Conservation (phyloP, 1,284 basidiomycete species). For the Leucoagaricus sp. region DNA sequence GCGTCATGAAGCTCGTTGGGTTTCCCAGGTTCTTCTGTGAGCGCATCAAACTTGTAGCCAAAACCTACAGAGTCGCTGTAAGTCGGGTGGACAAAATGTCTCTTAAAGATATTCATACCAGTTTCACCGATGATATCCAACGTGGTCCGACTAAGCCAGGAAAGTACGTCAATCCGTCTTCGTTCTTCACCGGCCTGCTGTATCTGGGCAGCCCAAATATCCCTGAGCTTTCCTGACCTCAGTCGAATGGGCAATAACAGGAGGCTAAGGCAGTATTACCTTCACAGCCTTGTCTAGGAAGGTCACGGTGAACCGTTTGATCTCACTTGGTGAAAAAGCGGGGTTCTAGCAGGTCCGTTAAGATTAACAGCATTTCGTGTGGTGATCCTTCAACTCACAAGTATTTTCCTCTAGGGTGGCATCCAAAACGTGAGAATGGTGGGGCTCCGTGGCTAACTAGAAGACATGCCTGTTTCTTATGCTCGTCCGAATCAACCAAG, state of each 20-base stretch:
- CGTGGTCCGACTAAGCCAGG: constrained; percentile 58
- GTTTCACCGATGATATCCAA: constrained; percentile 72
- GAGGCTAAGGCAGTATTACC: constrained; percentile 29
- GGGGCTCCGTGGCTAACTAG: background rate
- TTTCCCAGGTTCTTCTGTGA: constrained; percentile 32
- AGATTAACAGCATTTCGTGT: background rate
- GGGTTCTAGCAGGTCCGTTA: constrained; percentile 57
- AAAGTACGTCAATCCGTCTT: constrained; percentile 50
- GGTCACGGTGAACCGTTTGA: constrained; percentile 53
- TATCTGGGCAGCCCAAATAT: constrained; percentile 39
- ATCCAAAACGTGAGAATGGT: background rate
- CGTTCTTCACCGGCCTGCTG: constrained; percentile 25
- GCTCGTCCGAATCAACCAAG: background rate
- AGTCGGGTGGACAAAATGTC: background rate
- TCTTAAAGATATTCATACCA: constrained; percentile 35
- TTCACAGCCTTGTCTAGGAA: constrained; percentile 54
- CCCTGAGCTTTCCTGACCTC: constrained; percentile 41
- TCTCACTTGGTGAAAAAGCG: constrained; percentile 55
- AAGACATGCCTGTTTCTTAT: constrained; percentile 1
- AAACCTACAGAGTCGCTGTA: constrained; percentile 46
- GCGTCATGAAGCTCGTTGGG: constrained; percentile 48
- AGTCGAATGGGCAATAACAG: too few species aligned
- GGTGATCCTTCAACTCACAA: background rate
- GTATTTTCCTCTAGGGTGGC: background rate
- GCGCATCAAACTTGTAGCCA: constrained; percentile 62